A percentile compares a stretch with the other conserved stretches of the same genome.
Conservation (phyloP, 2,329 filamentous ascomycete species). For the Chaetothyriales sp. region DNA sequence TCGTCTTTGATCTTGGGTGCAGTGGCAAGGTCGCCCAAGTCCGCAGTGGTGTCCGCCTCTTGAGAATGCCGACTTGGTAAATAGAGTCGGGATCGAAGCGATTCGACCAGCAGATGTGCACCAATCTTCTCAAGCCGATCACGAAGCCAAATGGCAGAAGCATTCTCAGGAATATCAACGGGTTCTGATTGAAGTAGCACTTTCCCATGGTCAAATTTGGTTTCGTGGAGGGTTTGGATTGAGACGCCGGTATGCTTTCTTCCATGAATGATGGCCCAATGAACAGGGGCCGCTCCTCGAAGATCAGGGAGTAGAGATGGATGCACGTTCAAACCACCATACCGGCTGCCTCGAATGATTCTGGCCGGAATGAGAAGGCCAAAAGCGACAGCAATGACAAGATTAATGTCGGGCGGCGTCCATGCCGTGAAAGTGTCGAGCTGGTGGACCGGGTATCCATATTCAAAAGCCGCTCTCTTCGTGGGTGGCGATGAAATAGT, state of each 20-base stretch:
- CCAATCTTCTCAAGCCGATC: slow-evolving; percentile 49
- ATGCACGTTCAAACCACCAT: slow-evolving; percentile 86
- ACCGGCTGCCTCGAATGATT: slow-evolving; percentile 55
- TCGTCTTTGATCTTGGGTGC: slow-evolving; percentile 61
- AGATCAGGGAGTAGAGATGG: slow-evolving; percentile 75
- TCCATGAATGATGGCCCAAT: slow-evolving; percentile 61
- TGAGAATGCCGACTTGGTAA: slow-evolving; percentile 40
- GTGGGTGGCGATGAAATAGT: slow-evolving; percentile 58
- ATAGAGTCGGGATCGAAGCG: slow-evolving; percentile 50
- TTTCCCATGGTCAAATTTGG: slow-evolving; percentile 62
- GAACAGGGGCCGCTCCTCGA: slow-evolving; percentile 65
- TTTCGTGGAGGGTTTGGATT: slow-evolving; percentile 70
- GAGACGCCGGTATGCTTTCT: slow-evolving; percentile 57
- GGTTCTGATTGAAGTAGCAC: slow-evolving; percentile 57
- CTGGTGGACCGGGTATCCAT: slow-evolving; percentile 57
- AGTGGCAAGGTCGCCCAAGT: slow-evolving; percentile 28
- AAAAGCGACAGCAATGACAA: slow-evolving; percentile 88
- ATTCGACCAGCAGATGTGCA: slow-evolving; percentile 55
- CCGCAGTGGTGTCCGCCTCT: slow-evolving; percentile 22
- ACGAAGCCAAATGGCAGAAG: slow-evolving; percentile 43
- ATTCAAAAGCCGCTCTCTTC: slow-evolving; percentile 46
- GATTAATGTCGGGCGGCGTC: slow-evolving; percentile 56
- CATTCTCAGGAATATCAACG: slow-evolving; percentile 41
- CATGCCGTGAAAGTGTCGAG: slow-evolving; percentile 73
- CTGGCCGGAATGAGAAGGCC: slow-evolving; percentile 73